Conservation (phyloP, 2,329 filamentous ascomycete species). For the Amesomyces nigricolor region DNA sequence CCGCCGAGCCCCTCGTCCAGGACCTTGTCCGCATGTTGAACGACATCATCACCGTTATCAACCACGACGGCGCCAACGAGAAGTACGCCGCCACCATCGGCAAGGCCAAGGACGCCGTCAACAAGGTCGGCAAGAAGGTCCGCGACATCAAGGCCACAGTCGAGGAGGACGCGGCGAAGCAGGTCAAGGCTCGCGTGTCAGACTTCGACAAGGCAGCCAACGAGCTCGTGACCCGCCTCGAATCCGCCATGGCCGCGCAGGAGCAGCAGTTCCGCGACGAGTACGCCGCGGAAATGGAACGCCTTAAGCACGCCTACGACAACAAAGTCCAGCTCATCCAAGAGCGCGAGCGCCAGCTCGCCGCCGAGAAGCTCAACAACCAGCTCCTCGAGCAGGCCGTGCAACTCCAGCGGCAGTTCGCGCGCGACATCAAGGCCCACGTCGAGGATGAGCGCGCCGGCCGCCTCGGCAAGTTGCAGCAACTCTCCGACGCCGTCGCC, state of each 20-base stretch:
- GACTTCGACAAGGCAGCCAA: constrained; percentile 85
- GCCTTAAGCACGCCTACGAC: constrained; percentile 71
- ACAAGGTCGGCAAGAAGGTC: constrained; percentile 74
- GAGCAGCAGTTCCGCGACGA: constrained; percentile 80
- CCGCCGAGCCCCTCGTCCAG: constrained; percentile 81
- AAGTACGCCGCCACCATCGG: constrained; percentile 73
- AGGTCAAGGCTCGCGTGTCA: constrained; percentile 64
- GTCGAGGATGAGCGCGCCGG: constrained; percentile 86
- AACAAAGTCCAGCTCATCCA: constrained; percentile 73
- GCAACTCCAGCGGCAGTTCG: constrained; percentile 78
- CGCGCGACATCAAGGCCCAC: constrained; percentile 67
- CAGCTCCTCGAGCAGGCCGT: constrained; percentile 86
- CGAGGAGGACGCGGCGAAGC: constrained; percentile 64
- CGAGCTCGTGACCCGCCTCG: constrained; percentile 82
- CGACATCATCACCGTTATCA: constrained; percentile 89
- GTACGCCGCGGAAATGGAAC: constrained; percentile 79
- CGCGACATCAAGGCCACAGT: constrained; percentile 63
- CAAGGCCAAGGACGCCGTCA: constrained; percentile 80
- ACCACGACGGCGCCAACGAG: constrained; percentile 71
- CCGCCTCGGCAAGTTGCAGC: constrained; percentile 77
- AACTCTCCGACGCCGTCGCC: constrained; percentile 69
- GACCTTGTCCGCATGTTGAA: constrained; percentile 94
- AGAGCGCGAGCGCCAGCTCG: constrained; percentile 70
- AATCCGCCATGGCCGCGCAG: constrained; percentile 73
- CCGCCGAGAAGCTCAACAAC: constrained; percentile 78